Base-by-base conservation (phyloP, 2,329 filamentous ascomycete genomes). In the Mycosphaerella sp. region DNA sequence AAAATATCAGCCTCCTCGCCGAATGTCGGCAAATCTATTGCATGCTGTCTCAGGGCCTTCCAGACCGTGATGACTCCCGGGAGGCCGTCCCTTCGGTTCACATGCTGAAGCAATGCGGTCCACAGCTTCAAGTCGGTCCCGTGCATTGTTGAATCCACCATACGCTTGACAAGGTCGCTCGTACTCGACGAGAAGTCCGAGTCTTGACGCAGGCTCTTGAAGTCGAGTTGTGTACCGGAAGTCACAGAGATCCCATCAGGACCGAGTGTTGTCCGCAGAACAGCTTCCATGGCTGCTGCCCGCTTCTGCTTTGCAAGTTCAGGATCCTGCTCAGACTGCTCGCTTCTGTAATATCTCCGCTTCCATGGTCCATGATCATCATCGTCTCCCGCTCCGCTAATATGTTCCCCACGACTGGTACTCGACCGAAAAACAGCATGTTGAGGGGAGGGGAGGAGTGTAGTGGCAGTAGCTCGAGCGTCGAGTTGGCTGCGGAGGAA, bases 1-100 rank as follows among this genome's bases (percentile, higher is more conserved):
- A 80, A 56, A 10, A 64, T 65, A 7, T 71, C 65, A 14, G 75
- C 73, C 4, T 72, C 59, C n/a, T 56, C 49, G 14, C 73, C 71
- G 10, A 61, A 57, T 2, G 62, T 68, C 11, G 76, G 76, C 9
- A 80, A 57, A 21, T 67, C 61, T 23, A 77, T 62, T 2, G 65
- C 61, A 23, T 70, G 65, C 10, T 60, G 48, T 9, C 60, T 66
- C 65, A 73, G 70, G 43, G 66, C 71, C 32, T 69, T 57, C 74
- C 76, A 80, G 4, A 78, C 68, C 6, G 69, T 66, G n/a, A 61
- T 45, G 4, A 76, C 67, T 9, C 77, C 78, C 17, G 62, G 51
- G 17, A 60, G 45, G 0, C 76, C 74, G 58, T 76, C 62, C 12
- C 73, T 54, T 42, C 75, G 67, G 44, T 73, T 67, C 45, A 70